phyloP scores from a whole-genome alignment of 805 yeast genomes.

The Wickerhamomyces strasburgensis region DNA sequence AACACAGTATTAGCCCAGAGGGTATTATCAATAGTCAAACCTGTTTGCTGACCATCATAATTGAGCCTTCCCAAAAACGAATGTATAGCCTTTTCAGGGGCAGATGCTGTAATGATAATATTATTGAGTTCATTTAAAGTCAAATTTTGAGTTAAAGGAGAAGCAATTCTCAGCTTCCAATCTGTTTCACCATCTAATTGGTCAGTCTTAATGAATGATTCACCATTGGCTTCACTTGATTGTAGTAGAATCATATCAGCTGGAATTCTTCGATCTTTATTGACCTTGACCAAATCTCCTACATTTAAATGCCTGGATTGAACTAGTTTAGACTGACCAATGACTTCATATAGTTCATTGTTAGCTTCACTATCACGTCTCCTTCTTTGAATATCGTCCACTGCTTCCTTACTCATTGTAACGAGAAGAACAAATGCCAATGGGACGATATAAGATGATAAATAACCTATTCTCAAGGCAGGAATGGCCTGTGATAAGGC shows the following conservation, averaged over 20 bases:
- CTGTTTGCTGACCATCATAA: constrained; percentile 51
- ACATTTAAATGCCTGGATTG: constrained; percentile 65
- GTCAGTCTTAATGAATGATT: constrained; percentile 91
- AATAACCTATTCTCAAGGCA: constrained; percentile 83
- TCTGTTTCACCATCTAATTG: constrained; percentile 99
- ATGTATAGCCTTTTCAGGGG: constrained; percentile 83
- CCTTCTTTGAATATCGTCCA: constrained; percentile 88
- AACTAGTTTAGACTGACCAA: constrained; percentile 40
- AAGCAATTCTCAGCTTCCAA: constrained; percentile 89
- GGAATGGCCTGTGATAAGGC: constrained; percentile 93
- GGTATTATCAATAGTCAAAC: constrained; percentile 83
- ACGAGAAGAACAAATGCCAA: constrained; percentile 86
- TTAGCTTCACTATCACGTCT: constrained; percentile 88
- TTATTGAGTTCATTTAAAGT: constrained; percentile 47
- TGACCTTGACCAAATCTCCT: constrained; percentile 77
- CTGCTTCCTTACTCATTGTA: constrained; percentile 93
- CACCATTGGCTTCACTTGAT: constrained; percentile 78
- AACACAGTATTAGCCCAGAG: constrained; percentile 98
- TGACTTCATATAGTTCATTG: constrained; percentile 71
- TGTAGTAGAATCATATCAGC: constrained; percentile 87
- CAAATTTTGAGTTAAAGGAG: constrained; percentile 62
- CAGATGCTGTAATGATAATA: constrained; percentile 60
- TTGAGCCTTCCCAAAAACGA: constrained; percentile 71
- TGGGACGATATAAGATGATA: constrained; percentile 91
- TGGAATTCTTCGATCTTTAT: constrained; percentile 84